Base-by-base conservation (phyloP, 352 stramenopile genomes). In the Saprolegnia diclina region DNA sequence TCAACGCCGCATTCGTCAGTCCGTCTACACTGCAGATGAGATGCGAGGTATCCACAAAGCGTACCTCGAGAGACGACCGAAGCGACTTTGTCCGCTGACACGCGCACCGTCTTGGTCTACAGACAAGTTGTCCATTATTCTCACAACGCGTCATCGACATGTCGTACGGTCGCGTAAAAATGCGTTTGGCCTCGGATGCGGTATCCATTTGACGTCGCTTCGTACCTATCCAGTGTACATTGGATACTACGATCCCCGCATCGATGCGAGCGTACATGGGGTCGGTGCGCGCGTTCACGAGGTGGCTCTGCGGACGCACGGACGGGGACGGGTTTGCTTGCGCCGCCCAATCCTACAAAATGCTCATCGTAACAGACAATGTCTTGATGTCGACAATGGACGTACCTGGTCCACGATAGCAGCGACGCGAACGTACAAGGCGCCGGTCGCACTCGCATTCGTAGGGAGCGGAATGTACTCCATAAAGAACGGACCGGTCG, bases 231-330 rank as follows among this genome's bases (percentile, higher is more conserved):
- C 19, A 62, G 18, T 18, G 21, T 19, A 22, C 10, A 13, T 10
- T 10, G 9, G 9, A 22, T 62, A 14, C 37, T 14, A 29, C 16
- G 22, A 14, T 57, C 24, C 16, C 13, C 16, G 22, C 0, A 26
- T 1, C 22, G 21, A 42, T 19, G 38, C 40, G 24, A 21, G 29
- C 67, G 84, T 83, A 94, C 26, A 74, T 42, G 0, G 74, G 64
- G 48, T 94, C 92, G 21, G 84, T 92, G 56, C 86, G 79, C 38
- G 82, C 84, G 65, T 94, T 94, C 40, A 94, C 86, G 16, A 91
- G 67, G 69, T 94, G 86, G 9, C 84, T 92, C 73, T 94, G 86
- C 29, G 86, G 86, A 24, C 78, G 79, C 42, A 91, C 78, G 10
- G 70, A 72, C 16, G 86, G 86, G n/a, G 82, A 87, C 38, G 82